Evolutionary conservation across 2,329 filamentous ascomycete species (phyloP).

Genomic region (Phaeosphaeriaceae sp.): DNA sequence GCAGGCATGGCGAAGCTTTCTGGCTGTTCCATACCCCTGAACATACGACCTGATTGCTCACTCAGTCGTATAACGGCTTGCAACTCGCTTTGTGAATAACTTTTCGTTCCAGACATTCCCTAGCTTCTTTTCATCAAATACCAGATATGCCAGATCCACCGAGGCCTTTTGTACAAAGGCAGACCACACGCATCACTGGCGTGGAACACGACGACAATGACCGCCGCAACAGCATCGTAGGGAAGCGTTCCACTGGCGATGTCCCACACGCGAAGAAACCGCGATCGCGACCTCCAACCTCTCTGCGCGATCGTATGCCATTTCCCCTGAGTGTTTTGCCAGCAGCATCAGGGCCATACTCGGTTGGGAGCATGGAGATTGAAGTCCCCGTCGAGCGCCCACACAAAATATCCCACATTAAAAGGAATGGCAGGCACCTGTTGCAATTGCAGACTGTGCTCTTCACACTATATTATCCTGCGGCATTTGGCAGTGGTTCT

Average conservation of each 20-base stretch:
- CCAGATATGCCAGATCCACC: constrained; percentile 37
- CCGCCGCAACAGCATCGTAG: constrained; percentile 25
- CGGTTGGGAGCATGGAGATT: constrained; percentile 59
- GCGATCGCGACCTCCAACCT: constrained; percentile 56
- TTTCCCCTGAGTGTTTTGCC: constrained; percentile 57
- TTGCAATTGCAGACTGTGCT: constrained; percentile 67
- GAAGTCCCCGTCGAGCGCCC: constrained; percentile 61
- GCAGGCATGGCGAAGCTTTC: not conserved
- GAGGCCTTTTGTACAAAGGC: constrained; percentile 12
- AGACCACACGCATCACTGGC: constrained; percentile 39
- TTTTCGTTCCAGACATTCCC: not conserved
- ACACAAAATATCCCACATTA: constrained; percentile 60
- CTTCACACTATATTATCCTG: constrained; percentile 72
- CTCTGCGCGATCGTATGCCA: constrained; percentile 57
- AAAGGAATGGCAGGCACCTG: constrained; percentile 55
- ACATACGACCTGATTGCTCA: no score
- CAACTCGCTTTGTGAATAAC: not conserved
- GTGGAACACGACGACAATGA: constrained; percentile 19
- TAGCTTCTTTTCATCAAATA: no score
- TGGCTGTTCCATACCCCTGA: not conserved
- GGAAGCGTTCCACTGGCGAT: constrained; percentile 27
- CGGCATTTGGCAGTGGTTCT: constrained; percentile 54
- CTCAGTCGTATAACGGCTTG: not conserved
- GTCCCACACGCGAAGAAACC: constrained; percentile 57
- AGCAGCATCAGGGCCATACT: constrained; percentile 62